A percentile compares a stretch with the other conserved stretches of the same genome.
Conservation (phyloP, 768 basidiomycete genomes). For the Tricholoma terreum region DNA sequence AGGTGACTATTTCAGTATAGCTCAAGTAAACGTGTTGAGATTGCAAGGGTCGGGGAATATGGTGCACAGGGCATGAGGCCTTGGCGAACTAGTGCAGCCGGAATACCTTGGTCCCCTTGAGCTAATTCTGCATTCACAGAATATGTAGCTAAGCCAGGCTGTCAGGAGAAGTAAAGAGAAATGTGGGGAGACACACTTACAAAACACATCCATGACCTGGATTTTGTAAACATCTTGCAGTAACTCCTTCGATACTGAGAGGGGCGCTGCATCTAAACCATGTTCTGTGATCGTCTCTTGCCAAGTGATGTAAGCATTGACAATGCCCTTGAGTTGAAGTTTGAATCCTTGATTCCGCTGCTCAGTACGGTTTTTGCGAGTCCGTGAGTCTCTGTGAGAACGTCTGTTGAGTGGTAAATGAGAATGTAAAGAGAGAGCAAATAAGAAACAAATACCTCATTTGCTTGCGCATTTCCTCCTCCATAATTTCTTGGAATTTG, state of each 20-base stretch:
- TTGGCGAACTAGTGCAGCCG: conserved; percentile 16
- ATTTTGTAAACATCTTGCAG: neutral
- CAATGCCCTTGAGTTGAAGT: conserved; percentile 5
- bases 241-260: neutral
- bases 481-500: conserved; percentile 2
- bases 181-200: conserved; percentile 1
- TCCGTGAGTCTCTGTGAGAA: neutral
- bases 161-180: neutral
- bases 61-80: conserved; percentile 26
- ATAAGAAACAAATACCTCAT: too few relatives aligned
- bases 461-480: neutral
- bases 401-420: neutral
- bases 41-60: conserved; percentile 11
- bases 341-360: neutral
- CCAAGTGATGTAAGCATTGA: conserved; percentile 11
- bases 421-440: too few relatives aligned
- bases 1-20: conserved; percentile 17
- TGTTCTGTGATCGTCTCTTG: neutral
- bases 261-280: neutral
- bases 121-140: neutral
- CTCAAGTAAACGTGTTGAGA: conserved; percentile 20
- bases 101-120: neutral
- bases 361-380: neutral
- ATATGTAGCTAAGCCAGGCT: neutral
- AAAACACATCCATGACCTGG: conserved; percentile 3